phyloP scores from a whole-genome alignment of 257 asterid species.

The Fraxinus excelsior region DNA sequence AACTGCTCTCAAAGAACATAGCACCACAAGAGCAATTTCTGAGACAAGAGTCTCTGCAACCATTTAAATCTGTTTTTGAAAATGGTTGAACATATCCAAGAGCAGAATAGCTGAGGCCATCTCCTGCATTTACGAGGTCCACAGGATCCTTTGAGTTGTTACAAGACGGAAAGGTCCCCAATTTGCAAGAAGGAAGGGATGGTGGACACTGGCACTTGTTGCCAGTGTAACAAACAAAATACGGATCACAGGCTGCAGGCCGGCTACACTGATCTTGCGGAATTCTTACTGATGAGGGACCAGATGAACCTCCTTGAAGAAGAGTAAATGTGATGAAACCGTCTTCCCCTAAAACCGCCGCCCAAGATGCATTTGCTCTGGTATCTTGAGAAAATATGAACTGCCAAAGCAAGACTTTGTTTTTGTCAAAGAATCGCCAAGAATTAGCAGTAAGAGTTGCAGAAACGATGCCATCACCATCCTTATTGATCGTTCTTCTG shows the following conservation, averaged over 20 bases:
- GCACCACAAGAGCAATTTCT: constrained; percentile 77
- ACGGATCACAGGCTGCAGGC: constrained; percentile 80
- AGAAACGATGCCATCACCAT: constrained; percentile 42
- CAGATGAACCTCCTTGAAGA: constrained; percentile 47
- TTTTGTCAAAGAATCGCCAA: constrained; percentile 70
- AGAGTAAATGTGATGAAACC: constrained; percentile 57
- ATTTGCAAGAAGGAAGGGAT: constrained; percentile 60
- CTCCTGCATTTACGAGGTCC: constrained; percentile 58
- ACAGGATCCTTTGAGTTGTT: constrained; percentile 35
- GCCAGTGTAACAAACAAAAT: constrained; percentile 55
- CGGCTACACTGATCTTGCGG: constrained; percentile 72
- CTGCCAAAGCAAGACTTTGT: constrained; percentile 54
- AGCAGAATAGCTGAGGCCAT: constrained; percentile 56
- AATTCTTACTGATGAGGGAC: constrained; percentile 49
- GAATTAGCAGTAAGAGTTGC: constrained; percentile 63
- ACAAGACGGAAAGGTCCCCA: constrained; percentile 46
- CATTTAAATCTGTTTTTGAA: constrained; percentile 52
- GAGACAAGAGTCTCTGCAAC: constrained; percentile 68
- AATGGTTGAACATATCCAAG: constrained; percentile 57
- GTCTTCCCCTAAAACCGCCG: constrained; percentile 56
- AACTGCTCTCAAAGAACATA: constrained; percentile 59
- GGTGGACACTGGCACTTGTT: constrained; percentile 73
- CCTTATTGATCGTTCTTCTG: constrained; percentile 63
- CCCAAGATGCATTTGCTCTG: constrained; percentile 62
- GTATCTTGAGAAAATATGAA: constrained; percentile 53